These are phyloP conservation scores for Comarum palustre DNA, from an alignment of 306 rosid species.

Conservation along the genomic window DNA sequence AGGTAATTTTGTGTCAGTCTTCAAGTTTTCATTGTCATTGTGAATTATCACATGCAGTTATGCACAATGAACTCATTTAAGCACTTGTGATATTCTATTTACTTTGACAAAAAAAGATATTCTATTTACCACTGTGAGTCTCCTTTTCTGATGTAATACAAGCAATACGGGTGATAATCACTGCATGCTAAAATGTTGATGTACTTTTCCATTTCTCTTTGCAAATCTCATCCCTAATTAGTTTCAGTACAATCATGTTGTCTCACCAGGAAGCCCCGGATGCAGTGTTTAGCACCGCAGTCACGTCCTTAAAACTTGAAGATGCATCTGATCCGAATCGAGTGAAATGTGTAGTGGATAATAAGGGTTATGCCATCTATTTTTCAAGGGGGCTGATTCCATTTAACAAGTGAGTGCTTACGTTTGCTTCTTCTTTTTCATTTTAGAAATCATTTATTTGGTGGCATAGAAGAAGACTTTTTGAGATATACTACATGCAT, in stretches of 20 bases:
- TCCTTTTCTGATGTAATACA: not conserved
- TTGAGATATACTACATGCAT: not conserved
- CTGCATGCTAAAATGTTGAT: not conserved
- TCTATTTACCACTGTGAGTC: not conserved
- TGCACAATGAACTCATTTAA: slow-evolving; percentile 9
- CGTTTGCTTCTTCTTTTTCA: not conserved
- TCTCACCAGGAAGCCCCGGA: slow-evolving; percentile 80
- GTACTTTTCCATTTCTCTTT: not conserved
- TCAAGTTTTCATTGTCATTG: not conserved
- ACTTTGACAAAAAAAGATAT: too few species aligned
- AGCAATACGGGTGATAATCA: not conserved
- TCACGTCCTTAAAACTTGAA: slow-evolving; percentile 78
- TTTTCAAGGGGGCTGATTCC: slow-evolving; percentile 95
- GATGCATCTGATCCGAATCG: slow-evolving; percentile 85
- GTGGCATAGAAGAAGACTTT: not conserved
- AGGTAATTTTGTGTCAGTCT: slow-evolving; percentile 48
- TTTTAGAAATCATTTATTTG: not conserved
- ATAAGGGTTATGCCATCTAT: slow-evolving; percentile 80
- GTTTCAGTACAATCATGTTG: slow-evolving; percentile 21
- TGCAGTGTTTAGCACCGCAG: slow-evolving; percentile 99
- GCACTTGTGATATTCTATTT: slow-evolving; percentile 11
- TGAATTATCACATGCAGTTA: slow-evolving; percentile 5
- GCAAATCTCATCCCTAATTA: not conserved
- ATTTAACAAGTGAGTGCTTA: slow-evolving; percentile 70
- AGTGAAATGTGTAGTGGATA: slow-evolving; percentile 83